A percentile compares a stretch with the other conserved stretches of the same genome.
phyloP scores from a whole-genome alignment of 2,329 filamentous ascomycete species.

The Arthroderma sp. region DNA sequence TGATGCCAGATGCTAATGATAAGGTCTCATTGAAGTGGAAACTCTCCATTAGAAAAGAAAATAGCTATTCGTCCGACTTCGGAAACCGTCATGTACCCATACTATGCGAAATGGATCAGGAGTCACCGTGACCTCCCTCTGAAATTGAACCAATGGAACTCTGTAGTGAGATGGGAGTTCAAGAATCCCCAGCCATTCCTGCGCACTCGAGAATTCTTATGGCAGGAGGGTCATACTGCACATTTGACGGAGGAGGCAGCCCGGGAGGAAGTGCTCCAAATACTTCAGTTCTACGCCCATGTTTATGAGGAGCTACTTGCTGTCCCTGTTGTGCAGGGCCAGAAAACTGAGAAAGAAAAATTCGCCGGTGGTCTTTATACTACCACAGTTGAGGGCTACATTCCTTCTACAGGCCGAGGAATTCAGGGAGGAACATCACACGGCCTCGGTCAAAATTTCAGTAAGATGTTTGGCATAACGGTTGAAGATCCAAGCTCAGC shows the following conservation, averaged over 20 bases:
- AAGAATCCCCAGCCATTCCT: conserved; percentile 82
- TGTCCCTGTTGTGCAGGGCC: conserved; percentile 83
- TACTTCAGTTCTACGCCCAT: conserved; percentile 81
- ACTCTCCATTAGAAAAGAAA: conserved; percentile 76
- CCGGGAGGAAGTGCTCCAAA: conserved; percentile 75
- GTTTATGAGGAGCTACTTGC: conserved; percentile 91
- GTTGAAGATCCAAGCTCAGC: conserved; percentile 76
- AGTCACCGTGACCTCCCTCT: conserved; percentile 90
- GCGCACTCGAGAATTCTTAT: conserved; percentile 85
- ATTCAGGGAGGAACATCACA: conserved; percentile 96
- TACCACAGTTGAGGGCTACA: conserved; percentile 92
- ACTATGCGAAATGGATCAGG: conserved; percentile 94
- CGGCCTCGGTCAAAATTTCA: conserved; percentile 93
- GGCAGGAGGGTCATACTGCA: conserved; percentile 94
- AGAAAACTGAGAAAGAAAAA: conserved; percentile 96
- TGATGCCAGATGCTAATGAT: conserved; percentile 13
- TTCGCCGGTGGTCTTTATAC: conserved; percentile 96
- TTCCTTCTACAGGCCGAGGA: conserved; percentile 85
- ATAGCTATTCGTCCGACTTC: conserved; percentile 57
- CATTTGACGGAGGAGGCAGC: conserved; percentile 75
- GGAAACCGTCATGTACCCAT: conserved; percentile 83
- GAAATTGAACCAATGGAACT: conserved; percentile 97
- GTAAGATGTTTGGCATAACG: conserved; percentile 97
- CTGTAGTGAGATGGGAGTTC: conserved; percentile 88
- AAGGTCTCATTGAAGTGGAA: conserved; percentile 47